These are phyloP conservation scores for Colletotrichum chlorophyti DNA, from an alignment of 2,329 filamentous ascomycete species.

Conservation along the genomic window DNA sequence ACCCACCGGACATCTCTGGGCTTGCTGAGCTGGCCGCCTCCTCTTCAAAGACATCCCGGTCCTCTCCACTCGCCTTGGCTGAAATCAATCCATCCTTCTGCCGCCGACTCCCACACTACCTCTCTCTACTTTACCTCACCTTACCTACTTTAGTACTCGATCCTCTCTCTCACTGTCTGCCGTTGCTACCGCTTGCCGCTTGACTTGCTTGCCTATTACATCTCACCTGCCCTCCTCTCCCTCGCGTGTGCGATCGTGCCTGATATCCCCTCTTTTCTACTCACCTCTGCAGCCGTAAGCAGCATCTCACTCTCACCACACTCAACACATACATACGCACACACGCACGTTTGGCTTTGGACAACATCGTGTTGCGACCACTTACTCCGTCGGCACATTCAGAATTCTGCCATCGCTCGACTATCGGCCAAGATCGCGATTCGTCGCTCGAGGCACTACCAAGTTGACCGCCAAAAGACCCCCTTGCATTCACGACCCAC, in stretches of 20 bases:
- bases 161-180: background rate
- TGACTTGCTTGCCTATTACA: slow-evolving; percentile 26
- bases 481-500: slow-evolving; percentile 32
- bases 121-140: background rate
- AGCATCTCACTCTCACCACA: slow-evolving; percentile 1
- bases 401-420: background rate
- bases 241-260: slow-evolving; percentile 24
- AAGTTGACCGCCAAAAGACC: slow-evolving; percentile 28
- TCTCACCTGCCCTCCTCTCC: slow-evolving; percentile 27
- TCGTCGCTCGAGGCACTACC: slow-evolving; percentile 12
- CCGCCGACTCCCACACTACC: slow-evolving; percentile 19
- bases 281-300: slow-evolving; percentile 19
- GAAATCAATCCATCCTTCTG: slow-evolving; percentile 21
- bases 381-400: background rate
- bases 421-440: slow-evolving; percentile 14
- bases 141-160: background rate
- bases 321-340: background rate
- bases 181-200: slow-evolving; percentile 6
- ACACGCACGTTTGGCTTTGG: background rate
- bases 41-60: slow-evolving; percentile 24
- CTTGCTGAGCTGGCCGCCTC: slow-evolving; percentile 29
- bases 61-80: slow-evolving; percentile 26
- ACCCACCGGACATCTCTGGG: slow-evolving; percentile 29
- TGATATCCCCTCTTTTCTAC: slow-evolving; percentile 30
- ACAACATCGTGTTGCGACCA: background rate